These are phyloP conservation scores for Extremus antarcticus DNA, from an alignment of 495 filamentous ascomycete species.

Conservation along the genomic window DNA sequence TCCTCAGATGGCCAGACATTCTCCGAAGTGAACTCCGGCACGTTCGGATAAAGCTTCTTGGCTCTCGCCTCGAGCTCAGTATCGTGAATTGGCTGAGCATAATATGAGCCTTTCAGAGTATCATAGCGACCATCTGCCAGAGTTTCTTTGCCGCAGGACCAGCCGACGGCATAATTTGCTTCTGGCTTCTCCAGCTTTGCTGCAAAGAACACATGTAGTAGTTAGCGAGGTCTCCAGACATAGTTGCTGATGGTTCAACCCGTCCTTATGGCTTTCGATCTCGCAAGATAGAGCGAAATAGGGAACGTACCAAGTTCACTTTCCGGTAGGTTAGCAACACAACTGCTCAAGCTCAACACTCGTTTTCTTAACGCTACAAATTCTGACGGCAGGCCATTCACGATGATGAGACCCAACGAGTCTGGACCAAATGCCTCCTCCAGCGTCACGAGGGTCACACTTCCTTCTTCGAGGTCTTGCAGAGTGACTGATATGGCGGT, in stretches of 20 bases:
- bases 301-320: constrained; percentile 56
- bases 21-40: constrained; percentile 53
- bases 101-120: constrained; percentile 90
- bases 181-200: constrained; percentile 52
- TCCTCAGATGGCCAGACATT: constrained; percentile 75
- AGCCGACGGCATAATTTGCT: constrained; percentile 52
- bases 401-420: constrained; percentile 85
- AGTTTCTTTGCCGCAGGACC: constrained; percentile 90
- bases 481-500: constrained; percentile 7
- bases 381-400: constrained; percentile 64
- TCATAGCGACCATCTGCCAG: constrained; percentile 81
- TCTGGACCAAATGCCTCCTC: constrained; percentile 82
- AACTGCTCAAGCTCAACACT: constrained; percentile 77
- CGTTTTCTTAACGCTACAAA: constrained; percentile 59
- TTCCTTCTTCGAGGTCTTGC: constrained; percentile 2
- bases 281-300: too few relatives aligned
- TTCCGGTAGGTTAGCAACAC: constrained; percentile 70
- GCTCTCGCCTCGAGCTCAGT: constrained; percentile 24
- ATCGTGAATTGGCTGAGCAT: constrained; percentile 58
- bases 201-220: too few relatives aligned
- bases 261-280: too few relatives aligned
- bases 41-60: constrained; percentile 30
- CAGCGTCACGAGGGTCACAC: constrained; percentile 33
- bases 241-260: too few relatives aligned
- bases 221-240: too few relatives aligned